Conservation (phyloP, 768 basidiomycete species). For the Leccinum uliginosum region DNA sequence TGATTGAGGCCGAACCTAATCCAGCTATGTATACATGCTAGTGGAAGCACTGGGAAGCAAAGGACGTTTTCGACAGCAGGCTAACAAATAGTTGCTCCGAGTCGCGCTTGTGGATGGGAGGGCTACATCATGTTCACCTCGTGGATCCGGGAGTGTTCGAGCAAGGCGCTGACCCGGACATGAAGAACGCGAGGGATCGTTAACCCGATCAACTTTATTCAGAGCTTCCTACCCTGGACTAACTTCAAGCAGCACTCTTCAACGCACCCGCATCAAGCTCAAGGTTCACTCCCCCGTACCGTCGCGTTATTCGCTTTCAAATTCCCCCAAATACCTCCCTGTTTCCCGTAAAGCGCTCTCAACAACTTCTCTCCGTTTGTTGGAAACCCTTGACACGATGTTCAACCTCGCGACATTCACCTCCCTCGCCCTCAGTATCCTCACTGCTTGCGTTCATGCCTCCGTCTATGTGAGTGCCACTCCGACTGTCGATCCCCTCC, state of each 20-base stretch:
- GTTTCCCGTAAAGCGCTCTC: too few species aligned
- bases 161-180: conserved; percentile 14
- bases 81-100: not conserved
- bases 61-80: too few species aligned
- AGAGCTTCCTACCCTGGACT: not conserved
- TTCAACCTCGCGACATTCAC: conserved; percentile 3
- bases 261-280: not conserved
- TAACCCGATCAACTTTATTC: conserved; percentile 4
- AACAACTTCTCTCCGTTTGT: not conserved
- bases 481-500: fast-evolving
- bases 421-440: conserved; percentile 14
- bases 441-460: conserved; percentile 12
- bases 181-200: conserved; percentile 14
- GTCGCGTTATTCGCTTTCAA: conserved; percentile 21
- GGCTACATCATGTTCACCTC: not conserved
- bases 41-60: too few species aligned
- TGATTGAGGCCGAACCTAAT: too few species aligned
- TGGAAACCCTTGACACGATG: conserved; percentile 13
- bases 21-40: too few species aligned
- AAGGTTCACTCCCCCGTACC: not conserved
- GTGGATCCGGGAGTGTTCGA: conserved; percentile 1
- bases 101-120: not conserved
- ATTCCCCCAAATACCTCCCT: conserved; percentile 23
- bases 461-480: conserved; percentile 16
- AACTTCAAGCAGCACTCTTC: not conserved